Percentiles rank a stretch among this genome's conserved stretches.
phyloP scores from a whole-genome alignment of 768 basidiomycete genomes.

The Cystofilobasidium capitatum region DNA sequence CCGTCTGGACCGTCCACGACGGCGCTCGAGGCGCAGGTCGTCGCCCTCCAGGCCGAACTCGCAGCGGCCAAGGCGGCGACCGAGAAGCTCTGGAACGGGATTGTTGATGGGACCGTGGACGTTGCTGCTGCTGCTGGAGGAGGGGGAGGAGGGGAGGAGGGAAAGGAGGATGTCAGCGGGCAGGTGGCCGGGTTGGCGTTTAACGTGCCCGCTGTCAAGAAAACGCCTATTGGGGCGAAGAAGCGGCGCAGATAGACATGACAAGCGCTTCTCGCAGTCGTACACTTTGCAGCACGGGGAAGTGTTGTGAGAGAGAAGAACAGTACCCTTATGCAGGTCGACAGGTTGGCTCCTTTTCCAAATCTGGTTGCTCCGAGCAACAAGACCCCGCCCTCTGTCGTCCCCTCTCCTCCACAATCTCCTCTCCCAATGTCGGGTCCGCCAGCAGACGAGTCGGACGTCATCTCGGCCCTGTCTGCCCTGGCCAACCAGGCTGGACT shows the following conservation, averaged over 20 bases:
- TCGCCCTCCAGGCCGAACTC: constrained; percentile 56
- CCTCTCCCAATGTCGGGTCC: not conserved
- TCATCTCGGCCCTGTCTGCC: not conserved
- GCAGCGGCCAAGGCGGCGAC: constrained; percentile 82
- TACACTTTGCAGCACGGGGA: too few species aligned
- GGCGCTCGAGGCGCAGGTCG: constrained; percentile 65
- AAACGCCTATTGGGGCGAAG: not conserved
- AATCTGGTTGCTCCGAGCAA: too few species aligned
- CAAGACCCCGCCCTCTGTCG: too few species aligned
- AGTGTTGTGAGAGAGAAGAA: too few species aligned
- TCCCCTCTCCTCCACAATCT: too few species aligned
- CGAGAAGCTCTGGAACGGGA: constrained; percentile 78
- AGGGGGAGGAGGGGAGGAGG: not conserved
- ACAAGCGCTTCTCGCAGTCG: too few species aligned
- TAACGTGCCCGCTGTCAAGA: not conserved
- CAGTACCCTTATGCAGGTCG: too few species aligned
- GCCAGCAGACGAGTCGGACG: constrained; percentile 1
- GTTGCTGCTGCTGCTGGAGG: not conserved
- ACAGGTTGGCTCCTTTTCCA: too few species aligned
- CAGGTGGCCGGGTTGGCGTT: not conserved
- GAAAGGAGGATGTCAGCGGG: not conserved
- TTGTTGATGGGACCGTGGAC: constrained; percentile 16
- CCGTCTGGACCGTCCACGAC: not conserved
- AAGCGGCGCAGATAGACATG: constrained; percentile 2
- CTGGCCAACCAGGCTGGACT: constrained; percentile 5